Conservation (phyloP, 2,329 filamentous ascomycete genomes). For the Phialemoniopsis sp. region DNA sequence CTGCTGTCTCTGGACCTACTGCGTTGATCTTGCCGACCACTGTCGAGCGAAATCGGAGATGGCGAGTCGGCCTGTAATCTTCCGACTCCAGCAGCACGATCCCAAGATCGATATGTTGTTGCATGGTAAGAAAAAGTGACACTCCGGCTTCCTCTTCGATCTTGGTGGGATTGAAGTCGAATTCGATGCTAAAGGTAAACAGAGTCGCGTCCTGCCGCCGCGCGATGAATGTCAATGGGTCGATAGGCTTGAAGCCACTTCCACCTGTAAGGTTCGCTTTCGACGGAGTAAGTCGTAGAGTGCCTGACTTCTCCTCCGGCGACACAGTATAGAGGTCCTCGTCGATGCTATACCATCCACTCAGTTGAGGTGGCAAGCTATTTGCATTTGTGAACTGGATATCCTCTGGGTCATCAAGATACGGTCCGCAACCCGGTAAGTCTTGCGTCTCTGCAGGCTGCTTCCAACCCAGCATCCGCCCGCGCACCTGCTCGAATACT, state of each 20-base stretch:
- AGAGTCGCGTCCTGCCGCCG: conserved; percentile 54
- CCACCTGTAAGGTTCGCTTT: conserved; percentile 49
- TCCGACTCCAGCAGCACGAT: conserved; percentile 31
- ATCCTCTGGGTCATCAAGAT: conserved; percentile 34
- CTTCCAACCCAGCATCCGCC: conserved; percentile 35
- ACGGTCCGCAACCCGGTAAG: conserved; percentile 34
- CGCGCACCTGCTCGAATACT: conserved; percentile 31
- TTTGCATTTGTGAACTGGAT: conserved; percentile 44
- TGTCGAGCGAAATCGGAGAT: no score
- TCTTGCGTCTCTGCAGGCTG: conserved; percentile 27
- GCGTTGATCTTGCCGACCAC: no score
- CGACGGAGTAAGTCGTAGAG: conserved; percentile 42
- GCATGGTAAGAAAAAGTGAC: conserved; percentile 47
- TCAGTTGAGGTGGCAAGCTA: no score
- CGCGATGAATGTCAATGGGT: conserved; percentile 49
- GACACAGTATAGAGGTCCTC: conserved; percentile 48
- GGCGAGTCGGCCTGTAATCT: no score
- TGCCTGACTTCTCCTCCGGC: conserved; percentile 31
- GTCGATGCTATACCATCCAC: no score
- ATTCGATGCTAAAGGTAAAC: conserved; percentile 43
- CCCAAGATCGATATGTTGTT: conserved; percentile 46
- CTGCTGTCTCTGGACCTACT: no score
- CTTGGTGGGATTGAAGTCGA: conserved; percentile 33
- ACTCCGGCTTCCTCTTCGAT: conserved; percentile 46
- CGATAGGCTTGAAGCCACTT: no score